Evolutionary conservation across 768 basidiomycete genomes (phyloP).

Genomic region (Tricholoma matsutake): DNA sequence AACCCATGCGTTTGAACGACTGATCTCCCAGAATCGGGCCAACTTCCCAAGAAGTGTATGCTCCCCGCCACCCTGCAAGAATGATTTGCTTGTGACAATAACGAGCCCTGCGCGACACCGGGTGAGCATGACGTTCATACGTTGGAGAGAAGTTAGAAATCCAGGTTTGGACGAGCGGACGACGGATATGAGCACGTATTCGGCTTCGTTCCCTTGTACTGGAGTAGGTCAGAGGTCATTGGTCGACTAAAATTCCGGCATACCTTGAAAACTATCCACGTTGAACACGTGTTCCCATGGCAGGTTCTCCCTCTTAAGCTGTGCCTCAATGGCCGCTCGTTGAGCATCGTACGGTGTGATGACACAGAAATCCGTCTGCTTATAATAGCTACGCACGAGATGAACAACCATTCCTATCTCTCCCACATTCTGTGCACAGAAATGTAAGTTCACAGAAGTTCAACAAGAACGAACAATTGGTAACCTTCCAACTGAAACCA

Average conservation of each 20-base stretch:
- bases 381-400: conserved; percentile 41
- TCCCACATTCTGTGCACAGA: conserved; percentile 32
- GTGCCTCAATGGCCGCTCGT: conserved; percentile 37
- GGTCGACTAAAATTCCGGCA: not conserved
- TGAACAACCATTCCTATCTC: conserved; percentile 40
- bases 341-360: conserved; percentile 58
- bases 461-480: not conserved
- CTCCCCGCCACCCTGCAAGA: conserved; percentile 32
- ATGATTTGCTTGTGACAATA: conserved; percentile 42
- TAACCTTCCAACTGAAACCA: conserved; percentile 46
- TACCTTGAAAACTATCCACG: conserved; percentile 54
- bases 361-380: conserved; percentile 36
- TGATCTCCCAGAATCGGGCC: conserved; percentile 27
- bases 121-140: conserved; percentile 55
- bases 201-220: conserved; percentile 47
- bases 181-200: conserved; percentile 48
- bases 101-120: conserved; percentile 46
- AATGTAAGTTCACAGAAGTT: not conserved
- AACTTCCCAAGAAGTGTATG: conserved; percentile 41
- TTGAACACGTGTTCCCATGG: conserved; percentile 47
- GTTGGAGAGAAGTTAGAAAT: conserved; percentile 41
- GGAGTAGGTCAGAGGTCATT: not conserved
- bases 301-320: conserved; percentile 30
- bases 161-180: conserved; percentile 44
- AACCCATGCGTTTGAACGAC: conserved; percentile 25